phyloP scores from a whole-genome alignment of 164 flowering plant genomes.

The Santalum album region DNA sequence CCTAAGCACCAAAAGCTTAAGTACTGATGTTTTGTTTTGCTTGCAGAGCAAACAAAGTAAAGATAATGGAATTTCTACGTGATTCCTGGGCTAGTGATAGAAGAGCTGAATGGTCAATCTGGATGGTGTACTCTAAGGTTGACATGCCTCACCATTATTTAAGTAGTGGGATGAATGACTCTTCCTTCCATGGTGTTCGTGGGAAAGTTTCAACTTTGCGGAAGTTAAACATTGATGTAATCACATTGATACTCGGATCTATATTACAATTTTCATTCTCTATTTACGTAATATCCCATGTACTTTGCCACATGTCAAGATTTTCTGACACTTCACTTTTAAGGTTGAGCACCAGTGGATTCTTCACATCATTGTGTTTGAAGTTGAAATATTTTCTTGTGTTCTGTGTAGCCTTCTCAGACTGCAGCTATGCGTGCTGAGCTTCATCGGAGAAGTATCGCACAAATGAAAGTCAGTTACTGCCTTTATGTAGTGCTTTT shows the following conservation, averaged over 20 bases:
- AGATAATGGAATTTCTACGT: slow-evolving; percentile 61
- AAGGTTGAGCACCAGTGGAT: too few relatives aligned
- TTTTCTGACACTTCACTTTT: too few relatives aligned
- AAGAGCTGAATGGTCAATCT: slow-evolving; percentile 96
- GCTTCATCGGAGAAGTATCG: slow-evolving; percentile 87
- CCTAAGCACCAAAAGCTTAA: background rate
- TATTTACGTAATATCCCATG: too few relatives aligned
- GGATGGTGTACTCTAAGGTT: slow-evolving; percentile 96
- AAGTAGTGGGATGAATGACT: slow-evolving; percentile 55
- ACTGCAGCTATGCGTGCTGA: slow-evolving; percentile 78
- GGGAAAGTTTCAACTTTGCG: slow-evolving; percentile 42
- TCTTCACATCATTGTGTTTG: too few relatives aligned
- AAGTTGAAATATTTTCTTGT: too few relatives aligned
- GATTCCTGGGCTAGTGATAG: slow-evolving; percentile 83
- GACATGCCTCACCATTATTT: slow-evolving; percentile 84
- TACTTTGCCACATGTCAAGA: too few relatives aligned
- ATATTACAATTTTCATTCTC: background rate
- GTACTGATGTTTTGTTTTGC: slow-evolving; percentile 12
- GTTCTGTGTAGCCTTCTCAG: slow-evolving; percentile 61
- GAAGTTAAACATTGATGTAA: slow-evolving; percentile 70
- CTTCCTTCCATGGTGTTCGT: slow-evolving; percentile 35
- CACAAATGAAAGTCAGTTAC: slow-evolving; percentile 78
- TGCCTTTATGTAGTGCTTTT: background rate
- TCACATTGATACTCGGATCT: background rate
- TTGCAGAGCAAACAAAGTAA: slow-evolving; percentile 57